Base-by-base conservation (phyloP, 257 asterid species). In the Solanum paucissectum region DNA sequence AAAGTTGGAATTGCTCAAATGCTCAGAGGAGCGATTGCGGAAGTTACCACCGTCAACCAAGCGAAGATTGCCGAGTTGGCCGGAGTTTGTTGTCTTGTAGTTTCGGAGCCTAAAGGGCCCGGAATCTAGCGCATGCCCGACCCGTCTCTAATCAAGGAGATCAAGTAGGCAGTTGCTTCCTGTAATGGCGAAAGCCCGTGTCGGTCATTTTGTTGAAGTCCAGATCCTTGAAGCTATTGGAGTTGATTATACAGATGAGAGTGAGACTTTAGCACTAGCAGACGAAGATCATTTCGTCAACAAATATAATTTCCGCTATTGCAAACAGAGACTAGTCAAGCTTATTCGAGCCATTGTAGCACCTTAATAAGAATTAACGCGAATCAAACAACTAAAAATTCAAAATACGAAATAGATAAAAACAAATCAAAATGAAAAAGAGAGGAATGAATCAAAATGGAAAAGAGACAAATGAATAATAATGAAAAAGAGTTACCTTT, bases 141-240 rank as follows among this genome's bases (percentile, higher is more conserved):
- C 89, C 99, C 98, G 6, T 85, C 93, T 12, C 87, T 94, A 21
- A 91, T 96, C 58, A 95, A 96, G 14, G 97, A 94, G 36, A 95
- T 96, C 91, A 96, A 95, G 75, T 92, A 90, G 55, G 91, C 95
- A 5, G 85, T 95, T 9, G 82, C 93, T 96, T 44, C 98, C 98
- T 21, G 91, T 93, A 18, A 91, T 96, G 92, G 98, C 95, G 21
- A 92, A 94, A 83, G 91, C 91, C 60, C 90, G 98, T 72, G 95
- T 96, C 27, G 99, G 99, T 33, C 99, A 96, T 86, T 96, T 95
- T 85, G 98, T 96, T 14, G 99, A 96, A 87, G 98, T 96, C 1
- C 99, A 96, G 91, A 94, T 96, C 68, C 90, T 96, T 32, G 99
- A 94, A 90, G 89, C 95, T 6, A 89, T 96, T 18, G 98, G 96